Evolutionary conservation across 1,139 yeast species (phyloP).

Genomic region (Yamadazyma dendronema): DNA sequence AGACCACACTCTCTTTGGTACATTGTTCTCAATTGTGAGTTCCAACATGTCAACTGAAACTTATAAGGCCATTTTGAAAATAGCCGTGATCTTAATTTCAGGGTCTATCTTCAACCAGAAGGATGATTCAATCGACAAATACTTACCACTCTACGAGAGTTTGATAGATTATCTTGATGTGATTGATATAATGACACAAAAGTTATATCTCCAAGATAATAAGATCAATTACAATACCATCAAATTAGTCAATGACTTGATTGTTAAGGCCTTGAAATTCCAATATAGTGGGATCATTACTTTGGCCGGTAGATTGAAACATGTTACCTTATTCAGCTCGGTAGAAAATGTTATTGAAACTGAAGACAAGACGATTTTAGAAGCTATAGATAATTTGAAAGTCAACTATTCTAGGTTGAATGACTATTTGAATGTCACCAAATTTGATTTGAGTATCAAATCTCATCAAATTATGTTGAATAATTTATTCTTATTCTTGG

Average conservation of each 20-base stretch:
- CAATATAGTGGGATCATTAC: slow-evolving; percentile 41
- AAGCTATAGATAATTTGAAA: slow-evolving; percentile 34
- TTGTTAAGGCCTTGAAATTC: slow-evolving; percentile 42
- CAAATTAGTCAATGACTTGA: slow-evolving; percentile 46
- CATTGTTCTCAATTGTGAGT: slow-evolving; percentile 45
- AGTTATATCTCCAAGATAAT: slow-evolving; percentile 42
- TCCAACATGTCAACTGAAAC: slow-evolving; percentile 49
- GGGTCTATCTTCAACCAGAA: slow-evolving; percentile 43
- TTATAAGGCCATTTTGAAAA: slow-evolving; percentile 48
- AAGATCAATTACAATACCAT: slow-evolving; percentile 46
- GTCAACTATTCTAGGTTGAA: slow-evolving; percentile 37
- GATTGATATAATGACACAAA: slow-evolving; percentile 41
- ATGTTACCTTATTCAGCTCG: slow-evolving; percentile 43
- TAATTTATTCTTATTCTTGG: slow-evolving; percentile 40
- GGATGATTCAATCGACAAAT: slow-evolving; percentile 33
- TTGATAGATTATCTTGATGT: slow-evolving; percentile 43
- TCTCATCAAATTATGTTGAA: slow-evolving; percentile 44
- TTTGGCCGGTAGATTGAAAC: slow-evolving; percentile 44
- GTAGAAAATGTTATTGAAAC: slow-evolving; percentile 40
- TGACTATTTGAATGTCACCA: slow-evolving; percentile 34
- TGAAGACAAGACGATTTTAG: slow-evolving; percentile 35
- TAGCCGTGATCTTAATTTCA: slow-evolving; percentile 42
- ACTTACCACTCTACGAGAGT: slow-evolving; percentile 41
- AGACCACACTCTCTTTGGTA: slow-evolving; percentile 41
- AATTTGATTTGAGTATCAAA: slow-evolving; percentile 39